phyloP scores from a whole-genome alignment of 1,139 yeast species.

The Saccharomyces uvarum region DNA sequence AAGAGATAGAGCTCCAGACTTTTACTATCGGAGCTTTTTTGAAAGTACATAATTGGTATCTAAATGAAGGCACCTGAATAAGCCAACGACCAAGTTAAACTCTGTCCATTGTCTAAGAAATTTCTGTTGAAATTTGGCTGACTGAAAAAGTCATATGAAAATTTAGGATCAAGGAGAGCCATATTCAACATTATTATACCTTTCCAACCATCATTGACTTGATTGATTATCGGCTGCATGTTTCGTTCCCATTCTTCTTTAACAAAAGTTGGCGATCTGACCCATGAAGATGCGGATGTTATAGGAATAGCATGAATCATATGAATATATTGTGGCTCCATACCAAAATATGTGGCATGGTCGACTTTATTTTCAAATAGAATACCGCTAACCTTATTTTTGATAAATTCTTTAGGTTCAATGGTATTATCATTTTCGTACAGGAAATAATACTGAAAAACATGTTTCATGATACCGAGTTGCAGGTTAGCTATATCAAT shows the following conservation, averaged over 20 bases:
- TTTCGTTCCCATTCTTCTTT: slow-evolving; percentile 69
- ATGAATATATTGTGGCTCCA: slow-evolving; percentile 70
- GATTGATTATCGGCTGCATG: slow-evolving; percentile 41
- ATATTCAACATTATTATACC: slow-evolving; percentile 74
- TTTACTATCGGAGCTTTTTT: neutral
- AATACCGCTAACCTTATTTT: slow-evolving; percentile 69
- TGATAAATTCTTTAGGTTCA: slow-evolving; percentile 48
- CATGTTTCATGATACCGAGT: slow-evolving; percentile 49
- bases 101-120: slow-evolving; percentile 80
- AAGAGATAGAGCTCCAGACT: neutral
- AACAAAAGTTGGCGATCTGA: slow-evolving; percentile 64
- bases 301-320: slow-evolving; percentile 93
- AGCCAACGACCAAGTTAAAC: slow-evolving; percentile 83
- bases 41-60: neutral
- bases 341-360: slow-evolving; percentile 86
- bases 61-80: slow-evolving; percentile 45
- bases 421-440: slow-evolving; percentile 41
- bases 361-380: slow-evolving; percentile 81
- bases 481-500: slow-evolving; percentile 53
- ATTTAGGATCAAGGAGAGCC: slow-evolving; percentile 63
- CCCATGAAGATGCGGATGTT: slow-evolving; percentile 73
- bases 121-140: slow-evolving; percentile 39
- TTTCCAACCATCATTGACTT: slow-evolving; percentile 74
- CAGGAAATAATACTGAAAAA: slow-evolving; percentile 57
- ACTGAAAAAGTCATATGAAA: slow-evolving; percentile 64